A percentile compares a stretch with the other conserved stretches of the same genome.
phyloP scores from a whole-genome alignment of 352 stramenopile genomes.

The Phytophthora constricta region DNA sequence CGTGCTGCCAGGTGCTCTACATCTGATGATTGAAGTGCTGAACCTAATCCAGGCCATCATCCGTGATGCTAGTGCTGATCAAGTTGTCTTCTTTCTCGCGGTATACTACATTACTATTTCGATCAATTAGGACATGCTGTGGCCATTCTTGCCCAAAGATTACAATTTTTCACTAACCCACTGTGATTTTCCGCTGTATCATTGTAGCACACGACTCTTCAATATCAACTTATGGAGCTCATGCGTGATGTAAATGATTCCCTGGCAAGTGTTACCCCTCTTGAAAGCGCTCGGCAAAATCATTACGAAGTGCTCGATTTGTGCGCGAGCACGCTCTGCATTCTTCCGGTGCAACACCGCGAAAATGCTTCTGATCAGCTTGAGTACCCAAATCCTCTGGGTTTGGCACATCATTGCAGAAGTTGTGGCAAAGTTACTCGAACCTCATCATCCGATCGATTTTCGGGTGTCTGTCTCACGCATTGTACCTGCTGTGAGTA shows the following conservation, averaged over 20 bases:
- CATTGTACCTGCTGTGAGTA: slow-evolving; percentile 43
- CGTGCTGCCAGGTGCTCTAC: slow-evolving; percentile 47
- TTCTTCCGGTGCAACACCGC: slow-evolving; percentile 25
- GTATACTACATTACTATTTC: slow-evolving; percentile 20
- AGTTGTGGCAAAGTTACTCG: slow-evolving; percentile 35
- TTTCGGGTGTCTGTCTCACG: slow-evolving; percentile 53
- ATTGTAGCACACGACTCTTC: slow-evolving; percentile 51
- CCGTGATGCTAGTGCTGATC: slow-evolving; percentile 19
- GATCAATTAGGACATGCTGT: background rate
- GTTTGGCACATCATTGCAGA: slow-evolving; percentile 23
- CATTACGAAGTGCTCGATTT: slow-evolving; percentile 44
- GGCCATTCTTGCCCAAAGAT: background rate
- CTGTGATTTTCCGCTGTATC: background rate
- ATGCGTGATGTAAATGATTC: slow-evolving; percentile 40
- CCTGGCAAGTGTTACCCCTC: slow-evolving; percentile 12
- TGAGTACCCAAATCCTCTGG: slow-evolving; percentile 5
- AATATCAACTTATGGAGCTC: slow-evolving; percentile 50
- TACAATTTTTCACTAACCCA: too few relatives aligned
- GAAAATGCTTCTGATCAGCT: slow-evolving; percentile 9
- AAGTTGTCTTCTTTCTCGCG: slow-evolving; percentile 39
- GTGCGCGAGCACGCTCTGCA: slow-evolving; percentile 31
- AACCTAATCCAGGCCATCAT: slow-evolving; percentile 48
- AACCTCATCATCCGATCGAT: slow-evolving; percentile 33
- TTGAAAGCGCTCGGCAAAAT: background rate
- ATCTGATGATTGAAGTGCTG: slow-evolving; percentile 44